Evolutionary conservation across 2,329 filamentous ascomycete species (phyloP), one percentile per base, ranked within the genome.

Genomic region (Venturia carpophila): DNA sequence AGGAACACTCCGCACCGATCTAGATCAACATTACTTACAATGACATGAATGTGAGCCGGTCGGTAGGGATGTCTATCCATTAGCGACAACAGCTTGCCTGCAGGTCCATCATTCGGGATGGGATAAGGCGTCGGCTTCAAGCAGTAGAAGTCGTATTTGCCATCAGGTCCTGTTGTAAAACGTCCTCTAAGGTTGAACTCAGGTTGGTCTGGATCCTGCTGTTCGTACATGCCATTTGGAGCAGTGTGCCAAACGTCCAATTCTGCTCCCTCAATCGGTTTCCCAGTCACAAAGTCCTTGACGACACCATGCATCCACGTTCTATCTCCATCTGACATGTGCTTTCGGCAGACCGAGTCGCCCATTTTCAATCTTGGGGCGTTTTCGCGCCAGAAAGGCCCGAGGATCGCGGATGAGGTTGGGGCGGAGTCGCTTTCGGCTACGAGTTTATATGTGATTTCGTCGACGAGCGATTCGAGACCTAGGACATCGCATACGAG

Each of bases 211-310:
- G 82, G 78, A 68, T 92, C 89, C 75, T 92, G 89, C 75, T 91
- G 88, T 77, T 91, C 88, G 66, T 80, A 80, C 65, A 78, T 67
- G 15, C 83, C 83, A 71, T 93, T 92, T 41, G 90, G 88, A 0
- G 85, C 88, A 0, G 89, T 88, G 72, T 92, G 87, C 90, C 90
- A 94, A 63, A 92, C 82, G 71, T 93, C 90, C 43, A 94, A 81
- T 27, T 84, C 80, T 1, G 88, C 88, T 66, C 81, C 80, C 21
- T 82, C 79, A 56, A 93, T 79, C 0, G 88, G 87, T 74, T 84
- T 77, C 64, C 86, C 85, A 0, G 87, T 90, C 41, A 71, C 74
- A 62, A 83, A 84, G 72, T 84, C 79, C 30, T 82, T 73, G 1
- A 87, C 82, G 2, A 71, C 78, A 62, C 90, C 88, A 69, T 90